phyloP scores from a whole-genome alignment of 208 protist genomes.

The Angomonas deanei region DNA sequence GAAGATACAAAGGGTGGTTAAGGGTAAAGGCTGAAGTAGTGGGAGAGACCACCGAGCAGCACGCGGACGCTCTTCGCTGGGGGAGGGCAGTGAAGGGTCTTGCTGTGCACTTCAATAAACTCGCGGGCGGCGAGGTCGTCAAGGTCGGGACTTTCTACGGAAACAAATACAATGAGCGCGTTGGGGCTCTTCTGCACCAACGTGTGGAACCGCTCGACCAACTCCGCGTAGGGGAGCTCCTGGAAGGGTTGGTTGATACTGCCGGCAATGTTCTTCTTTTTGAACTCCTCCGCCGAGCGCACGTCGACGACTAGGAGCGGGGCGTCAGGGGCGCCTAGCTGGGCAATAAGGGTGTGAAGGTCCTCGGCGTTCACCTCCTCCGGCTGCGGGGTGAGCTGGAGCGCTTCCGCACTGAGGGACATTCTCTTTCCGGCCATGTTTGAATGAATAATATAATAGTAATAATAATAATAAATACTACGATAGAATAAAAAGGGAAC shows the following conservation, averaged over 20 bases:
- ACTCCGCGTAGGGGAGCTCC: conserved; percentile 17
- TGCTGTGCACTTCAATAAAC: conserved; percentile 30
- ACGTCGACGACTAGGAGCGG: conserved; percentile 26
- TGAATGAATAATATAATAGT: not conserved
- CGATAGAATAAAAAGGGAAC: not conserved
- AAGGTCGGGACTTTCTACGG: conserved; percentile 40
- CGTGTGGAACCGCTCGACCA: conserved; percentile 2
- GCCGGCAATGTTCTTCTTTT: conserved; percentile 18
- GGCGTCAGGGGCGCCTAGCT: too few relatives aligned
- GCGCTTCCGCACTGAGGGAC: conserved; percentile 4
- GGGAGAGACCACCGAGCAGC: conserved; percentile 34
- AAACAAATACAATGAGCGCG: conserved; percentile 37
- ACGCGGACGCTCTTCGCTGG: conserved; percentile 14
- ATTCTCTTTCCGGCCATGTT: not conserved
- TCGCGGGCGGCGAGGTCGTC: conserved; percentile 48
- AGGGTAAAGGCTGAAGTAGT: conserved; percentile 16
- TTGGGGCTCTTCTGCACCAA: not conserved
- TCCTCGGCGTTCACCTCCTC: conserved; percentile 21
- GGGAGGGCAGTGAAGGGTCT: conserved; percentile 7
- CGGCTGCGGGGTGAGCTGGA: conserved; percentile 6
- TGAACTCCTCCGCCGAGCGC: conserved; percentile 33
- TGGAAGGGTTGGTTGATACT: conserved; percentile 41
- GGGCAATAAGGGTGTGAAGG: conserved; percentile 13
- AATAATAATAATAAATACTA: not conserved
- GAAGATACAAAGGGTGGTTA: conserved; percentile 5